Evolutionary conservation across 2,329 filamentous ascomycete genomes (phyloP).

Genomic region (Colletotrichum tofieldiae): DNA sequence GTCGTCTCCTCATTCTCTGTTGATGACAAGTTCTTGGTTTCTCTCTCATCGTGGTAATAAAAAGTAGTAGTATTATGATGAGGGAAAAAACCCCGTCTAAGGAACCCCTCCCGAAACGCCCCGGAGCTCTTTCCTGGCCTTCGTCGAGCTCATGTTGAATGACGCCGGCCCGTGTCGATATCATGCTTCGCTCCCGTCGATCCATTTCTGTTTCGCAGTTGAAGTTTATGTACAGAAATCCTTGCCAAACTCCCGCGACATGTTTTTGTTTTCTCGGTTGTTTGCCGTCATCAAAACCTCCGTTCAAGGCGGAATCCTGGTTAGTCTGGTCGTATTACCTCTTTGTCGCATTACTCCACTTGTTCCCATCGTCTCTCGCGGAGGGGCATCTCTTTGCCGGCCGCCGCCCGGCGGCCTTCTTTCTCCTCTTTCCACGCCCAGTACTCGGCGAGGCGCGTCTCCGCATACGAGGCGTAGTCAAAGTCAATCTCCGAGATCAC

Average conservation of each 20-base stretch:
- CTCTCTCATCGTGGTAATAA: not conserved
- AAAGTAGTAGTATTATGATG: not conserved
- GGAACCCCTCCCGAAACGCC: conserved; percentile 28
- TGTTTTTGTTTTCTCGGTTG: conserved; percentile 14
- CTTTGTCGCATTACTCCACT: conserved; percentile 48
- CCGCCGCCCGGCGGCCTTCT: conserved; percentile 70
- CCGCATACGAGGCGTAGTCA: conserved; percentile 93
- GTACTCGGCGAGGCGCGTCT: conserved; percentile 89
- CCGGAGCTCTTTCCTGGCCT: conserved; percentile 38
- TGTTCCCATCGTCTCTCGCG: conserved; percentile 87
- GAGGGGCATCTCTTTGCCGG: conserved; percentile 75
- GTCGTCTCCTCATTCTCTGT: not conserved
- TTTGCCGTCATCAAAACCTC: conserved; percentile 3
- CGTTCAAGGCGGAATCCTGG: not conserved
- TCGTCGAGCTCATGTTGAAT: conserved; percentile 56
- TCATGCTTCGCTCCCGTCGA: conserved; percentile 43
- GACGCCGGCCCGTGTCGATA: conserved; percentile 46
- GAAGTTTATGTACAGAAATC: conserved; percentile 44
- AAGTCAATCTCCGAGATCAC: conserved; percentile 97
- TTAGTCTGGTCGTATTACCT: not conserved
- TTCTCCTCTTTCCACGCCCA: conserved; percentile 89
- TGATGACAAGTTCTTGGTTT: not conserved
- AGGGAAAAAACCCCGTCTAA: conserved; percentile 16
- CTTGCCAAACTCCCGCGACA: conserved; percentile 31
- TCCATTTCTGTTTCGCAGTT: conserved; percentile 45